A percentile compares a stretch with the other conserved stretches of the same genome.
Evolutionary conservation across 331 rosid genomes (phyloP).

Genomic region (Malus hybrid): DNA sequence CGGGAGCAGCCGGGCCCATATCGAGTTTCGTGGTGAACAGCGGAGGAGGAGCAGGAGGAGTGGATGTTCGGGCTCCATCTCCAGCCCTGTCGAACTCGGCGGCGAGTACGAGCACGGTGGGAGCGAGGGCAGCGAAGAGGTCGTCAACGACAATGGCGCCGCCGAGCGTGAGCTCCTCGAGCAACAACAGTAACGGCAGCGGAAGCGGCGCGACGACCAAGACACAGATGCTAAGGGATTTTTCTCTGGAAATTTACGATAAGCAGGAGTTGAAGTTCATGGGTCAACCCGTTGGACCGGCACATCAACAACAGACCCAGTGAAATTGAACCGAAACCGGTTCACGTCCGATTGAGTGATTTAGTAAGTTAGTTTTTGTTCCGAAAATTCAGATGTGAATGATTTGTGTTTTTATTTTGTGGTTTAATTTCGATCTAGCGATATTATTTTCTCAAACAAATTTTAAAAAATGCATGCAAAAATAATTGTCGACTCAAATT

Average conservation of each 20-base stretch:
- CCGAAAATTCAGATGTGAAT: background rate
- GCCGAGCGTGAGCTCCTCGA: constrained; percentile 33
- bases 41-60: background rate
- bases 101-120: constrained; percentile 37
- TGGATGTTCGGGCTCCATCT: background rate
- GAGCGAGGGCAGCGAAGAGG: constrained; percentile 36
- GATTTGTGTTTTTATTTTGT: background rate
- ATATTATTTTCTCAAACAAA: background rate
- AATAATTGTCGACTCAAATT: background rate
- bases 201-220: constrained; percentile 6
- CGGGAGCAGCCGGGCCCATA: constrained; percentile 39
- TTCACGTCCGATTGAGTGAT: background rate
- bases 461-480: background rate
- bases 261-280: constrained; percentile 61
- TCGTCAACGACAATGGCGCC: constrained; percentile 49
- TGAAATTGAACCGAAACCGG: background rate
- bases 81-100: constrained; percentile 16
- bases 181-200: constrained; percentile 1
- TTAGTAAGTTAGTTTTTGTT: background rate
- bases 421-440: background rate
- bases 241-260: constrained; percentile 50
- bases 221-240: constrained; percentile 53
- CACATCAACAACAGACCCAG: background rate
- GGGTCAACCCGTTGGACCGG: constrained; percentile 33
- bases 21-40: constrained; percentile 16